Base-by-base conservation (phyloP, 2,329 filamentous ascomycete genomes). In the Xylaria arbuscula region DNA sequence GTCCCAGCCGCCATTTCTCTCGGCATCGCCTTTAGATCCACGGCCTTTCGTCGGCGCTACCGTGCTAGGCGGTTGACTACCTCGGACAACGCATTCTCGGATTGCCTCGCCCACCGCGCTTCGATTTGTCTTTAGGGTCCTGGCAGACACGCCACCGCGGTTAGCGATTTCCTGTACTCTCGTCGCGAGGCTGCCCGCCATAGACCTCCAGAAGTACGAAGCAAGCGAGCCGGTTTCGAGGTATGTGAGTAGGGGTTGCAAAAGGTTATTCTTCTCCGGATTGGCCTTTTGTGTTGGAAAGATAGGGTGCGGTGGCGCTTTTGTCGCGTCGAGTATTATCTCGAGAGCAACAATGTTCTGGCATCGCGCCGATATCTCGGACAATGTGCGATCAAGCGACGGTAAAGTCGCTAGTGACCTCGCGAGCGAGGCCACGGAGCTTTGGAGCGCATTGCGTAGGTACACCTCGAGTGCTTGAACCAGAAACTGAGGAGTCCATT, bases 301-400 rank as follows among this genome's bases (percentile, higher is more conserved):
- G 0, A 93, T 82, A 0, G 93, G 91, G 75, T 97, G 93, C 0
- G 79, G 51, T 0, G 93, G 92, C 0, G 90, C 84, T 72, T 89
- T 90, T 2, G 88, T 90, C 3, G 84, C 83, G 58, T 89, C 88
- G 7, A 98, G 88, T 1, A 98, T 87, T 1, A 89, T 83, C 81
- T 97, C 93, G 2, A 98, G 83, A 0, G 93, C 93, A n/a, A 97
- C 89, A 47, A 98, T 89, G 76, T 97, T 97, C 78, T 97, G 94
- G 77, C 95, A 98, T 54, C 93, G 87, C 5, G 90, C 89, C 7
- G 92, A 92, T 24, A 97, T 89, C 75, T 98, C 96, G 17, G 88
- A 84, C 1, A 98, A 85, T 0, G 93, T 92, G 60, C 93, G 88
- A 56, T 98, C 94, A 36, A 98, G 85, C 0, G 88, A 91, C 0